A percentile compares a stretch with the other conserved stretches of the same genome.
These are phyloP conservation scores for Steccherinum ochraceum DNA, from an alignment of 768 basidiomycete genomes.

Conservation along the genomic window DNA sequence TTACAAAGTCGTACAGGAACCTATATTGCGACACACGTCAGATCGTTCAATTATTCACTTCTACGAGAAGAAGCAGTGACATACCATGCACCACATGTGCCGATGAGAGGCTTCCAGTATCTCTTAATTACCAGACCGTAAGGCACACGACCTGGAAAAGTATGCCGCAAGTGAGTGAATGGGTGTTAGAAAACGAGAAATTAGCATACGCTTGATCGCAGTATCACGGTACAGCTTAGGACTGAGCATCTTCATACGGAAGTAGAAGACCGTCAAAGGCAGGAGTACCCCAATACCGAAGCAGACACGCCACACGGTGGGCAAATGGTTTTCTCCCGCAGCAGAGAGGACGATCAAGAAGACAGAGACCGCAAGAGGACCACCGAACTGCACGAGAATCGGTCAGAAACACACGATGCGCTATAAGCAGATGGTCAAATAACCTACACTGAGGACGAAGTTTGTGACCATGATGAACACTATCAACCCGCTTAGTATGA, in stretches of 20 bases:
- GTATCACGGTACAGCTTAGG: slow-evolving; percentile 55
- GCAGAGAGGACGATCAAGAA: slow-evolving; percentile 66
- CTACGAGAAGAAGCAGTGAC: slow-evolving; percentile 9
- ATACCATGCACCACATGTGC: slow-evolving; percentile 70
- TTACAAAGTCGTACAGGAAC: slow-evolving; percentile 67
- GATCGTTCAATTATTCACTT: neutral
- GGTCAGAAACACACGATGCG: too few relatives aligned
- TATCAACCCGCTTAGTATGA: slow-evolving; percentile 18
- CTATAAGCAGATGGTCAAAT: neutral
- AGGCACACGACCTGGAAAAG: slow-evolving; percentile 42
- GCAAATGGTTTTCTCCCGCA: slow-evolving; percentile 53
- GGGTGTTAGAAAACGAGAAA: neutral
- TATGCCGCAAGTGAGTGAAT: too few relatives aligned
- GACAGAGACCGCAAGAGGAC: slow-evolving; percentile 58
- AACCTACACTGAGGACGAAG: slow-evolving; percentile 53
- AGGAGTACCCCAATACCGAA: slow-evolving; percentile 58
- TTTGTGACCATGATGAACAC: slow-evolving; percentile 77
- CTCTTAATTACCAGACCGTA: slow-evolving; percentile 52
- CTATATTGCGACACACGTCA: slow-evolving; percentile 23
- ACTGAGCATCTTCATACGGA: slow-evolving; percentile 69
- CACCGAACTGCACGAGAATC: slow-evolving; percentile 45
- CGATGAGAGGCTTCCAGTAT: slow-evolving; percentile 66
- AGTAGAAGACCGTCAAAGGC: slow-evolving; percentile 63
- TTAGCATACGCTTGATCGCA: slow-evolving; percentile 52
- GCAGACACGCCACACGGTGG: slow-evolving; percentile 63